These are phyloP conservation scores for Murraya koenigii DNA, from an alignment of 345 rosid species.

Conservation along the genomic window DNA sequence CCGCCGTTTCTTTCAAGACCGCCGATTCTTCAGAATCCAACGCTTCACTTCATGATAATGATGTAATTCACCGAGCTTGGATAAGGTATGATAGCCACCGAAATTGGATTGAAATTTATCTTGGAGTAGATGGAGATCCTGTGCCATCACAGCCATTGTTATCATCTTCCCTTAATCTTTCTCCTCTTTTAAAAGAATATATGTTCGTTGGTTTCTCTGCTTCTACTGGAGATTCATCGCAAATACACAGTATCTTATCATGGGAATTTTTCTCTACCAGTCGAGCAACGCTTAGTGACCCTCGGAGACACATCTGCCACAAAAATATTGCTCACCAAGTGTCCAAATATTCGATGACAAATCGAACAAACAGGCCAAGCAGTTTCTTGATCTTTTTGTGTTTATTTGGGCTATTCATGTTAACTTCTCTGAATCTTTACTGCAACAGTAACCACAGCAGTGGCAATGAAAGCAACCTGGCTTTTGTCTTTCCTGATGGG, in stretches of 20 bases:
- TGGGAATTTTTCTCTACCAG: conserved; percentile 24
- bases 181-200: conserved; percentile 15
- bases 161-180: conserved; percentile 12
- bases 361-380: neutral
- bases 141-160: conserved; percentile 13
- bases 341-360: conserved; percentile 7
- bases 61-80: conserved; percentile 23
- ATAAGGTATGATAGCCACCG: conserved; percentile 12
- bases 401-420: conserved; percentile 5
- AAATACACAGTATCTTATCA: conserved; percentile 15
- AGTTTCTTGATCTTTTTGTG: conserved; percentile 16
- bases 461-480: neutral
- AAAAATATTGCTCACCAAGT: conserved; percentile 12
- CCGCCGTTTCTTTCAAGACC: conserved; percentile 17
- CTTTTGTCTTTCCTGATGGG: neutral
- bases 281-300: conserved; percentile 18
- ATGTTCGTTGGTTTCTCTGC: conserved; percentile 32
- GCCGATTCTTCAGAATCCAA: conserved; percentile 8
- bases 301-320: conserved; percentile 3
- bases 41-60: conserved; percentile 13
- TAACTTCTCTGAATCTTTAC: conserved; percentile 9
- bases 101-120: conserved; percentile 21
- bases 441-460: neutral
- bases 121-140: conserved; percentile 1
- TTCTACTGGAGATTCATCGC: conserved; percentile 13